Base-by-base conservation (phyloP, 2,329 filamentous ascomycete genomes). In the Kalmusia sp. region DNA sequence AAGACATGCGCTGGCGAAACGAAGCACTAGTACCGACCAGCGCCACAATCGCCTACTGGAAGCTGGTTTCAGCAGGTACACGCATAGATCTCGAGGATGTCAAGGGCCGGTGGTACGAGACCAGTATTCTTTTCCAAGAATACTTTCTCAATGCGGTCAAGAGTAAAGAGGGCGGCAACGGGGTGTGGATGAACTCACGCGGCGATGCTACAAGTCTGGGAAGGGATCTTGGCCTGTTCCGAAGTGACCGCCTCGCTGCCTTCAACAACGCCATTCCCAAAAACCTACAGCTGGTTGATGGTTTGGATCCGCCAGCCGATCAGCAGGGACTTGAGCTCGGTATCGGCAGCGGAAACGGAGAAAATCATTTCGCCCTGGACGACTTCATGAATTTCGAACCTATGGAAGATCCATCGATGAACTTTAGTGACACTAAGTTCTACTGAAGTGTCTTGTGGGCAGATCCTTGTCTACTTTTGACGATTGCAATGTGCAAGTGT, bases 51-150 rank as follows among this genome's bases (percentile, higher is more conserved):
- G 40, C 70, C 59, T 80, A 75, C 67, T 82, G 79, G 78, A 77
- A 77, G 38, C 74, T 82, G 31, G 63, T 73, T 2, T 58, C 71
- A 25, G 54, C 69, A 1, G 54, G 54, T 12, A 55, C 64, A 1
- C 71, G 68, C 12, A 49, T 81, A 7, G 69, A 75, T 2, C 65
- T 84, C 6, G 64, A 76, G 14, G 80, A 84, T 34, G 70, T 86
- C 61, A 84, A 84, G 63, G 84, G 84, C 6, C 78, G 84, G 8
- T 87, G 84, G 84, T 87, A 86, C 65, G 84, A 86, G 66, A 80
- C 80, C 2, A 78, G 75, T 35, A 67, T 80, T 1, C 71, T 86
- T 3, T 76, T 84, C 21, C 62, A 67, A 22, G 64, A 72, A 4
- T 62, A 65, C 9, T 66, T 69, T 65, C 49, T 69, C 57, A 54